Evolutionary conservation across 352 stramenopile species (phyloP).

Genomic region (Pythium chondricola): DNA sequence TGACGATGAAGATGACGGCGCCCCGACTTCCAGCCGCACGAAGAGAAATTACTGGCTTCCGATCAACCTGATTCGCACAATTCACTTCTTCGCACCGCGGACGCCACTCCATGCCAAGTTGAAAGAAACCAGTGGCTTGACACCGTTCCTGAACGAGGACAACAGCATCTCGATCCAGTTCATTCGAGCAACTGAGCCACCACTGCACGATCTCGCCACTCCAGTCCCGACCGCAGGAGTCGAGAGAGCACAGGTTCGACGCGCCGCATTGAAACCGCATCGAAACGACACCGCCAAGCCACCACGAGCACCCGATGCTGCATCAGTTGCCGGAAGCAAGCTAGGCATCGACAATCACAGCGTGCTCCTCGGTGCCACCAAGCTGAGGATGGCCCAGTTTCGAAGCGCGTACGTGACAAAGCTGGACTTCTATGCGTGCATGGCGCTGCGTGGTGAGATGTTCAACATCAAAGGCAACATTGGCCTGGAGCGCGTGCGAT

Average conservation of each 20-base stretch:
- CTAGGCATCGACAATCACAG: constrained; percentile 22
- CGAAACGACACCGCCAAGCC: neutral
- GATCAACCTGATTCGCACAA: constrained; percentile 67
- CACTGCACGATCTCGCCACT: constrained; percentile 45
- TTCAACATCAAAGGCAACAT: constrained; percentile 85
- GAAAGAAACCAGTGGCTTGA: constrained; percentile 69
- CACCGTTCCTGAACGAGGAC: constrained; percentile 56
- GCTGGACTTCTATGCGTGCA: constrained; percentile 79
- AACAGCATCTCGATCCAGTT: constrained; percentile 74
- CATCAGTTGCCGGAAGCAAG: neutral
- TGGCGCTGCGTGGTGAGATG: constrained; percentile 71
- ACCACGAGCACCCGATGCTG: neutral
- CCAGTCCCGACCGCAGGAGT: neutral
- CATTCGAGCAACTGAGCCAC: constrained; percentile 63
- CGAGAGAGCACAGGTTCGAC: constrained; percentile 27
- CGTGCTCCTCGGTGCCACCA: constrained; percentile 59
- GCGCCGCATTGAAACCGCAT: constrained; percentile 32
- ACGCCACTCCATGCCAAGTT: constrained; percentile 70
- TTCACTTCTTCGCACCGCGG: constrained; percentile 70
- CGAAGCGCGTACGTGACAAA: constrained; percentile 81
- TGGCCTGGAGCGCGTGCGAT: constrained; percentile 64
- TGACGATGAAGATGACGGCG: constrained; percentile 12
- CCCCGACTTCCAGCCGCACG: no score
- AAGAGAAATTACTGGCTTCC: constrained; percentile 66
- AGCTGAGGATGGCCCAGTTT: constrained; percentile 76